Evolutionary conservation across 2,329 filamentous ascomycete species (phyloP).

Genomic region (Aspergillus glaucus): DNA sequence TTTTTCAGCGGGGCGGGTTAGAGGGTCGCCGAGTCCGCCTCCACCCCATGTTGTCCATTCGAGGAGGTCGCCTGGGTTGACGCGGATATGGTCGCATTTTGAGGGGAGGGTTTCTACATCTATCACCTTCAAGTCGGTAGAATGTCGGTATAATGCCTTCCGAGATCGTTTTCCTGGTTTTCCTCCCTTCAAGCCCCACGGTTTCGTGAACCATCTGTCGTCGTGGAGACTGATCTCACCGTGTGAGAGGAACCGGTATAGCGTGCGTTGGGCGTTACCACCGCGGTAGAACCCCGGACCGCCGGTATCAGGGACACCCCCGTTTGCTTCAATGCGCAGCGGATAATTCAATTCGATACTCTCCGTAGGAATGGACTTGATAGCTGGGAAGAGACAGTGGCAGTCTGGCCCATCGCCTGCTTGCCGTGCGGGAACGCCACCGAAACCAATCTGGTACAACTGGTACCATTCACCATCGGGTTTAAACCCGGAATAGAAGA

Average conservation of each 20-base stretch:
- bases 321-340: slow-evolving; percentile 44
- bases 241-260: slow-evolving; percentile 42
- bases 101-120: slow-evolving; percentile 30
- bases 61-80: slow-evolving; percentile 42
- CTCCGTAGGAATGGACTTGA: slow-evolving; percentile 47
- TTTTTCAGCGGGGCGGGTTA: slow-evolving; percentile 37
- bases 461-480: slow-evolving; percentile 45
- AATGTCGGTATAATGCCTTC: slow-evolving; percentile 38
- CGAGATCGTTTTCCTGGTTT: slow-evolving; percentile 39
- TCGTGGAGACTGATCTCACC: slow-evolving; percentile 46
- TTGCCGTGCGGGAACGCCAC: slow-evolving; percentile 43
- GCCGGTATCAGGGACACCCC: slow-evolving; percentile 44
- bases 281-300: slow-evolving; percentile 44
- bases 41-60: slow-evolving; percentile 48
- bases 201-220: slow-evolving; percentile 46
- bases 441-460: slow-evolving; percentile 47
- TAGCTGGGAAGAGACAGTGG: slow-evolving; percentile 46
- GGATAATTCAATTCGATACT: slow-evolving; percentile 46
- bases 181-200: slow-evolving; percentile 45
- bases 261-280: slow-evolving; percentile 45
- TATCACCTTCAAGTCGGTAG: slow-evolving; percentile 17
- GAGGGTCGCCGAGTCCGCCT: slow-evolving; percentile 43
- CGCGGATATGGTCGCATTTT: slow-evolving; percentile 46
- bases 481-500: slow-evolving; percentile 48
- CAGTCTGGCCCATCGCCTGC: slow-evolving; percentile 46